These are phyloP conservation scores for Zygotorulaspora sp. DNA, from an alignment of 805 yeast species.

Conservation along the genomic window DNA sequence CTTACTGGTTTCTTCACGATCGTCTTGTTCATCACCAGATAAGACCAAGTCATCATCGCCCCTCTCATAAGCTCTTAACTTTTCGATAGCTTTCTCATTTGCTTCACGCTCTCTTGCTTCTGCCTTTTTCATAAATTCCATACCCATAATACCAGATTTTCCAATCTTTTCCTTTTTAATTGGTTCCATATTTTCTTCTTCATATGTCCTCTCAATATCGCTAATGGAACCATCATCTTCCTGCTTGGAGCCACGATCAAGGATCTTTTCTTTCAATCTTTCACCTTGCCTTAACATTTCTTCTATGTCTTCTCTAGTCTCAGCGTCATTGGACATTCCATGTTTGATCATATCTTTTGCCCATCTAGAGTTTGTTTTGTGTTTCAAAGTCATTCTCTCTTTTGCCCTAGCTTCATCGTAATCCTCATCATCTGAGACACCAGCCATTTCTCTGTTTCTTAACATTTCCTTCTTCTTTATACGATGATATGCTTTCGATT, in stretches of 20 bases:
- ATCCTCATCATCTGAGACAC: constrained; percentile 48
- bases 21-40: constrained; percentile 31
- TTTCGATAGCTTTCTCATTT: constrained; percentile 51
- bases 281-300: constrained; percentile 92
- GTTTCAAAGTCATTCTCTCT: constrained; percentile 89
- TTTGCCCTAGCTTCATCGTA: constrained; percentile 74
- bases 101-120: constrained; percentile 60
- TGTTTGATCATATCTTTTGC: constrained; percentile 84
- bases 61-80: constrained; percentile 46
- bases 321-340: constrained; percentile 84
- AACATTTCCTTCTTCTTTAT: constrained; percentile 80
- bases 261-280: constrained; percentile 61
- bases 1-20: constrained; percentile 43
- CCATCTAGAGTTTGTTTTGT: constrained; percentile 85
- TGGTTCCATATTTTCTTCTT: constrained; percentile 34
- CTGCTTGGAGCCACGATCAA: constrained; percentile 57
- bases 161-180: constrained; percentile 49
- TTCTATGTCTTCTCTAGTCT: constrained; percentile 83
- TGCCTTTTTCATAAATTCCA: constrained; percentile 95
- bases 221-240: constrained; percentile 41
- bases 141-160: constrained; percentile 81
- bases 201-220: constrained; percentile 48
- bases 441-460: constrained; percentile 61
- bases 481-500: constrained; percentile 83
- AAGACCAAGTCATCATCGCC: constrained; percentile 43